Evolutionary conservation across 169 alveolate species (phyloP).

Genomic region (Amoebophrya sp.): DNA sequence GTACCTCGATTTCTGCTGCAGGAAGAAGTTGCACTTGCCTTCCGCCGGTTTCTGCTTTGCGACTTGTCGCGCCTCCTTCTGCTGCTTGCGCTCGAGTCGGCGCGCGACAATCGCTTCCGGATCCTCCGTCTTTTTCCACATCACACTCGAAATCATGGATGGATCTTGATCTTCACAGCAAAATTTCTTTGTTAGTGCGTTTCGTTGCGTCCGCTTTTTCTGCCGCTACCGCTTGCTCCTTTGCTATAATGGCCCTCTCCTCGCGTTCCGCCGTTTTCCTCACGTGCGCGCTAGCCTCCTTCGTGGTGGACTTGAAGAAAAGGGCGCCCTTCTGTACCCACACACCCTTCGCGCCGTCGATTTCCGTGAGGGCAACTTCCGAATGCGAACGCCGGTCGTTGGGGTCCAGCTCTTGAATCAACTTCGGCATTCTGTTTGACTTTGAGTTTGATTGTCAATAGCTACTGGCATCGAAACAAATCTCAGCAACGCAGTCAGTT

Average conservation of each 20-base stretch:
- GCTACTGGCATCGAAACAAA: too few species aligned
- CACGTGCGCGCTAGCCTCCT: background rate
- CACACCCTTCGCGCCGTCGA: background rate
- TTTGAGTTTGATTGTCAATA: too few species aligned
- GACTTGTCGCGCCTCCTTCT: background rate
- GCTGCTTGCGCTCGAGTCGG: background rate
- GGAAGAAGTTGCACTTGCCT: background rate
- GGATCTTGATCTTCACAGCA: background rate
- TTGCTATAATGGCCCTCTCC: too few species aligned
- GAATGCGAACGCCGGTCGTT: background rate
- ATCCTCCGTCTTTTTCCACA: background rate
- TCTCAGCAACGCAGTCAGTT: too few species aligned
- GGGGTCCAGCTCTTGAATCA: background rate
- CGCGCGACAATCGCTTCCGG: background rate
- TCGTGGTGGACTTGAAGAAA: background rate
- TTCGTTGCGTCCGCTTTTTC: too few species aligned
- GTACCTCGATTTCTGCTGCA: background rate
- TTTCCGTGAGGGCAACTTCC: background rate
- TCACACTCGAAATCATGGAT: background rate
- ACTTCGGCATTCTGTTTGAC: too few species aligned
- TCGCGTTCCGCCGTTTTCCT: too few species aligned
- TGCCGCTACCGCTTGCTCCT: too few species aligned
- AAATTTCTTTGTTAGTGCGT: too few species aligned
- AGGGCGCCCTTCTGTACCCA: background rate
- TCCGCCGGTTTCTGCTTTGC: background rate